Evolutionary conservation across 371 early-diverging fungal genomes (phyloP).

Genomic region (Mucor velutinosus): DNA sequence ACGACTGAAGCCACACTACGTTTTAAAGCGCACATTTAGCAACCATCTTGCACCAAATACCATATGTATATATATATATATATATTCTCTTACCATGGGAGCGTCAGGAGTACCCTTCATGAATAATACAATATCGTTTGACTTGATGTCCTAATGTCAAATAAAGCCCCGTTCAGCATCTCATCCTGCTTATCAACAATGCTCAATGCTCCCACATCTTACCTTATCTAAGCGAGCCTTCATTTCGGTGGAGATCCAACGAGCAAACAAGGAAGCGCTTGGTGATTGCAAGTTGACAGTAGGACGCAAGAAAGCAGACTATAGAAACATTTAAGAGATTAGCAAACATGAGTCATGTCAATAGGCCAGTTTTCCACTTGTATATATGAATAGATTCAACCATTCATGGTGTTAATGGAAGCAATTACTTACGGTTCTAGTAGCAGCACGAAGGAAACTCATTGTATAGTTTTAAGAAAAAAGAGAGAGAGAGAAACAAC

Average conservation of each 20-base stretch:
- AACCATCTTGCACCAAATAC: background rate
- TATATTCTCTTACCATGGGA: slow-evolving; percentile 53
- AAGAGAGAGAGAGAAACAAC: background rate
- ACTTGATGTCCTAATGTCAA: slow-evolving; percentile 61
- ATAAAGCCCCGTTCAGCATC: background rate
- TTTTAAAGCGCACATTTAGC: background rate
- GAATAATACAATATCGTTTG: slow-evolving; percentile 80
- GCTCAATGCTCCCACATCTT: background rate
- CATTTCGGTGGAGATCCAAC: slow-evolving; percentile 87
- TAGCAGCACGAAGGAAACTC: slow-evolving; percentile 61
- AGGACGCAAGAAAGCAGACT: slow-evolving; percentile 48
- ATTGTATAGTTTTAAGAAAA: slow-evolving; percentile 24
- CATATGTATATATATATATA: no score
- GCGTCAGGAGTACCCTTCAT: slow-evolving; percentile 95
- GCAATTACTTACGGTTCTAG: slow-evolving; percentile 40
- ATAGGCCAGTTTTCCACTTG: background rate
- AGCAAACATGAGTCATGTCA: background rate
- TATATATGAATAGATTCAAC: background rate
- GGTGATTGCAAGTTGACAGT: slow-evolving; percentile 28
- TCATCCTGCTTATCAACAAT: background rate
- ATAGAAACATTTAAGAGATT: slow-evolving; percentile 4
- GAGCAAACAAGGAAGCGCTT: slow-evolving; percentile 34
- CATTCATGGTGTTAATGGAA: background rate
- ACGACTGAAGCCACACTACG: slow-evolving; percentile 90
- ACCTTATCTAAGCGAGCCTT: slow-evolving; percentile 66